phyloP scores from a whole-genome alignment of 169 alveolate species.

The Plasmodium gonderi region DNA sequence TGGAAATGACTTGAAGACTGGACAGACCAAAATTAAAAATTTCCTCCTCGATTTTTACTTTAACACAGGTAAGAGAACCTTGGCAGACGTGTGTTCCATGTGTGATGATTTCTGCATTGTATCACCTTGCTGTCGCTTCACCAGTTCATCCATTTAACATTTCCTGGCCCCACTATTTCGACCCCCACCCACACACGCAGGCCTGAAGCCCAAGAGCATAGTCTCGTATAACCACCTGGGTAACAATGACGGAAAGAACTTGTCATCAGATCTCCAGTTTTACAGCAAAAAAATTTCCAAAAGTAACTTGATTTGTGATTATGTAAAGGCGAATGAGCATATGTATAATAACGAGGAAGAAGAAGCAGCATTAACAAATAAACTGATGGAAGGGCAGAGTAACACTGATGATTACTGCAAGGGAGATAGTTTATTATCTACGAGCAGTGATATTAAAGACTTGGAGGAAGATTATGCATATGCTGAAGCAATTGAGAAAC shows the following conservation, averaged over 20 bases:
- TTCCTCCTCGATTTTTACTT: constrained; percentile 88
- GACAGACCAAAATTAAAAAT: constrained; percentile 92
- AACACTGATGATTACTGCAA: constrained; percentile 88
- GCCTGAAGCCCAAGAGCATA: constrained; percentile 89
- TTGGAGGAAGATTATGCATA: constrained; percentile 14
- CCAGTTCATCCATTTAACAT: not conserved
- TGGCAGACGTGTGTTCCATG: too few relatives aligned
- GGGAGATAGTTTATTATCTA: constrained; percentile 27
- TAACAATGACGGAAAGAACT: constrained; percentile 93
- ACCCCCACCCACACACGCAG: constrained; percentile 78
- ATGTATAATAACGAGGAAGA: constrained; percentile 81
- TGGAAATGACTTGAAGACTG: constrained; percentile 94
- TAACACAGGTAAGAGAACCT: constrained; percentile 12
- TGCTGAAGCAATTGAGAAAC: constrained; percentile 43
- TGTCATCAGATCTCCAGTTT: constrained; percentile 88
- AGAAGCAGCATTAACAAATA: not conserved
- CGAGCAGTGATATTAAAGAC: not conserved
- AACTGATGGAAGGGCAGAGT: constrained; percentile 68
- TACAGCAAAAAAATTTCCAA: constrained; percentile 90
- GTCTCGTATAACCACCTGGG: constrained; percentile 94
- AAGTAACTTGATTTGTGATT: constrained; percentile 91
- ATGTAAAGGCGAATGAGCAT: constrained; percentile 86
- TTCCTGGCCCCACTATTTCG: not conserved
- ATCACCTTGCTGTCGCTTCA: not conserved
- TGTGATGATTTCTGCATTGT: too few relatives aligned